Evolutionary conservation across 495 filamentous ascomycete species (phyloP).

Genomic region (Tuber melanosporum): DNA sequence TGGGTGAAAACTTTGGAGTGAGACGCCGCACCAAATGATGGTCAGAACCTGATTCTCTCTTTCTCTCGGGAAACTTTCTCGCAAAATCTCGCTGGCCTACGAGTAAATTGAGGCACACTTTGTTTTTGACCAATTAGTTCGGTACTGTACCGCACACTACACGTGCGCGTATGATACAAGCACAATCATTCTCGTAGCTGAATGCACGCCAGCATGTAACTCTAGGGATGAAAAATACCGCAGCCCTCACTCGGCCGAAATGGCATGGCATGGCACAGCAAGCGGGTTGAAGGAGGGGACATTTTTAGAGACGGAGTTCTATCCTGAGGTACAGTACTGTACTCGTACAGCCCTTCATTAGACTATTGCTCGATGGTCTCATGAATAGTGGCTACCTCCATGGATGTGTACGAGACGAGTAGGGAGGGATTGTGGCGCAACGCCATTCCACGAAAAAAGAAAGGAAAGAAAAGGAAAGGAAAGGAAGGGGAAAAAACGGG

Average conservation of each 20-base stretch:
- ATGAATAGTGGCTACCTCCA: background rate
- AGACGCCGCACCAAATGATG: no score
- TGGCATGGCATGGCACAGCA: no score
- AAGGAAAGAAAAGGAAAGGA: no score
- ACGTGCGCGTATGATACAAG: background rate
- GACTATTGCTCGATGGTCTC: background rate
- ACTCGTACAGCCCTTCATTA: background rate
- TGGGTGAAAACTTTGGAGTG: no score
- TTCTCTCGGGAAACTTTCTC: no score
- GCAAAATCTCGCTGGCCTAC: no score
- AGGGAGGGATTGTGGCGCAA: background rate
- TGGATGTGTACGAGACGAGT: no score
- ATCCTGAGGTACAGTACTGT: background rate
- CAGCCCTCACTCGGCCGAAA: background rate
- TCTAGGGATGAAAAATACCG: background rate
- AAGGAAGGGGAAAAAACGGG: background rate
- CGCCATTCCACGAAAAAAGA: background rate
- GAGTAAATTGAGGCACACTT: no score
- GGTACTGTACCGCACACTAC: background rate
- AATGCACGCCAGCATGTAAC: background rate
- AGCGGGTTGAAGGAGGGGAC: background rate
- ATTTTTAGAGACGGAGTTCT: slow-evolving; percentile 1
- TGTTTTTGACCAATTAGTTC: no score
- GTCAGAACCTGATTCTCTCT: no score
- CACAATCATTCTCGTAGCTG: no score